Conservation (phyloP, 2,329 filamentous ascomycete species). For the Fusarium acutatum region DNA sequence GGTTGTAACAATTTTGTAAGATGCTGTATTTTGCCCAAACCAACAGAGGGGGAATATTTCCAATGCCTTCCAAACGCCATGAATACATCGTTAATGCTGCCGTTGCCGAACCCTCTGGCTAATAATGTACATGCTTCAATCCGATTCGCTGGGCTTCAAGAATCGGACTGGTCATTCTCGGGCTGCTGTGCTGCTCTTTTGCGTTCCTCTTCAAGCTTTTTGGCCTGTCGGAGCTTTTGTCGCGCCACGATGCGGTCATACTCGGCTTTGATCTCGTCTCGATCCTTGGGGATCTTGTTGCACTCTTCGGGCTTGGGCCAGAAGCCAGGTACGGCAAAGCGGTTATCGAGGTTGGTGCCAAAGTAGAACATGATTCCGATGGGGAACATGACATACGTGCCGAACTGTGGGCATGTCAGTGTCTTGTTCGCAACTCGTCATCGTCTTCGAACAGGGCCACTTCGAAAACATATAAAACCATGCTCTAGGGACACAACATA, state of each 20-base stretch:
- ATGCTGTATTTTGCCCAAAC: slow-evolving; percentile 14
- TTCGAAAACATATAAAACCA: not conserved
- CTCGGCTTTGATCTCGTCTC: slow-evolving; percentile 85
- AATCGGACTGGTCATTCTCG: slow-evolving; percentile 20
- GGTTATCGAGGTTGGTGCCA: slow-evolving; percentile 94
- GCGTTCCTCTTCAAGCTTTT: slow-evolving; percentile 49
- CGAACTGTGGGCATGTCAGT: slow-evolving; percentile 70
- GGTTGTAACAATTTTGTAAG: slow-evolving; percentile 34
- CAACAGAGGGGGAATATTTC: slow-evolving; percentile 29
- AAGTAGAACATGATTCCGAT: slow-evolving; percentile 99
- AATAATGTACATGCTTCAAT: slow-evolving; percentile 34
- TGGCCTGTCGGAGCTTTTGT: slow-evolving; percentile 77
- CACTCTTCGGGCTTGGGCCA: slow-evolving; percentile 87
- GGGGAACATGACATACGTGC: slow-evolving; percentile 98
- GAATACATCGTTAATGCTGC: slow-evolving; percentile 29
- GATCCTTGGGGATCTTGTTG: slow-evolving; percentile 78
- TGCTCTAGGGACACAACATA: not conserved
- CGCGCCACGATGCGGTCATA: slow-evolving; percentile 73
- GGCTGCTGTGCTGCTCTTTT: slow-evolving; percentile 36
- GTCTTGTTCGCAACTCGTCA: not conserved
- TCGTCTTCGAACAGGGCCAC: not conserved
- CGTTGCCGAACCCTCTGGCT: slow-evolving; percentile 2
- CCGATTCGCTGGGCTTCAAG: slow-evolving; percentile 10
- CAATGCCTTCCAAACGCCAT: slow-evolving; percentile 39
- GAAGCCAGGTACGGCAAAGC: slow-evolving; percentile 89